Conservation (phyloP, 768 basidiomycete genomes). For the Termitomyces titanicus region DNA sequence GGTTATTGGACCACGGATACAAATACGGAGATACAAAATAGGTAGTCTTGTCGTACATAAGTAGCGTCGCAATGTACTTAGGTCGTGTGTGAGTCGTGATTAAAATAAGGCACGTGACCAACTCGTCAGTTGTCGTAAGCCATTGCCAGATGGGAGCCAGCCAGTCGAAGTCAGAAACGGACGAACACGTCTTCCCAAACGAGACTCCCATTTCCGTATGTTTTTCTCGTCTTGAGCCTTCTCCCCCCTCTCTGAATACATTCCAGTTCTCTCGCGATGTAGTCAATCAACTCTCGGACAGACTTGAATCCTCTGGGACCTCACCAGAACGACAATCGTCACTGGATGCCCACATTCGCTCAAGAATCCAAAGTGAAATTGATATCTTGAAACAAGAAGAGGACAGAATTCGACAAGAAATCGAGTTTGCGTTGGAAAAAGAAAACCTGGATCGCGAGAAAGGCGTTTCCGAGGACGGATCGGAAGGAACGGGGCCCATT, state of each 20-base stretch:
- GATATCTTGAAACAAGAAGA: slow-evolving; percentile 65
- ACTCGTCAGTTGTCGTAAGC: not conserved
- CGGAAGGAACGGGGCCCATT: slow-evolving; percentile 36
- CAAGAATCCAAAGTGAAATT: slow-evolving; percentile 69
- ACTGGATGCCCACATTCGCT: slow-evolving; percentile 70
- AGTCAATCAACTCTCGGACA: slow-evolving; percentile 73
- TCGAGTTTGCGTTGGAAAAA: slow-evolving; percentile 77
- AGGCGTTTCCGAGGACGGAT: slow-evolving; percentile 41
- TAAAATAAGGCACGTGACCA: not conserved
- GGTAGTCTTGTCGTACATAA: no score
- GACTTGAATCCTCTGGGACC: slow-evolving; percentile 52
- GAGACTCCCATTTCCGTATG: slow-evolving; percentile 54
- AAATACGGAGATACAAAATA: slow-evolving; percentile 16
- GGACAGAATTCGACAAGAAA: slow-evolving; percentile 63
- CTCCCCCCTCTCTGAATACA: not conserved
- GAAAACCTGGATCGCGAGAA: slow-evolving; percentile 83
- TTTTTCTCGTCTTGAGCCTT: slow-evolving; percentile 2
- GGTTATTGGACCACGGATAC: slow-evolving; percentile 35
- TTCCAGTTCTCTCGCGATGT: slow-evolving; percentile 79
- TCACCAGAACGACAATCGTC: slow-evolving; percentile 68
- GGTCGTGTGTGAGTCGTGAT: no score
- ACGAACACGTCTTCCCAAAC: slow-evolving; percentile 54
- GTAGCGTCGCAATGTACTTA: no score
- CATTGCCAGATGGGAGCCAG: slow-evolving; percentile 66
- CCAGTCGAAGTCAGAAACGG: slow-evolving; percentile 58